Conservation (phyloP, 2,329 filamentous ascomycete species). For the Hypoxylon sp. region DNA sequence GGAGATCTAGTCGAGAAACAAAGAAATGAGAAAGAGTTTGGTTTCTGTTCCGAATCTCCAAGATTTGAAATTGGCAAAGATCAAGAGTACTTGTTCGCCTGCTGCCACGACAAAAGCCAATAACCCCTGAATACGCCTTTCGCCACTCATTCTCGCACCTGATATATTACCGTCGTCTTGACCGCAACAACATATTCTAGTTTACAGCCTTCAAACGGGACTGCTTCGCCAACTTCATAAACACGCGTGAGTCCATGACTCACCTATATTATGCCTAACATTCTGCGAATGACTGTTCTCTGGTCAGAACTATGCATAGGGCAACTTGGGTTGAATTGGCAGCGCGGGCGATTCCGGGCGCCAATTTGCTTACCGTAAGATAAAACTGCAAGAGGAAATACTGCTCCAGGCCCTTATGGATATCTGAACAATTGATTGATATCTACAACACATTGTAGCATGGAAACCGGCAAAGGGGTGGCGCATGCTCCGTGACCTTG, state of each 20-base stretch:
- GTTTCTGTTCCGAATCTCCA: not conserved
- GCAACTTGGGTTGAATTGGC: not conserved
- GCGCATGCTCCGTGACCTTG: not conserved
- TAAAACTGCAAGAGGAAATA: not conserved
- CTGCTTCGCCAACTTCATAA: not conserved
- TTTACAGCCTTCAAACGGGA: not conserved
- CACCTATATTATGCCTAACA: slow-evolving; percentile 8
- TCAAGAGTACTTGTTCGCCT: not conserved
- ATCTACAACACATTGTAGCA: not conserved
- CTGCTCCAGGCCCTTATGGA: not conserved
- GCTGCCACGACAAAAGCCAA: not conserved
- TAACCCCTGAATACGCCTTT: slow-evolving; percentile 7
- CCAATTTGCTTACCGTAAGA: slow-evolving; percentile 1
- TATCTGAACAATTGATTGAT: slow-evolving; percentile 1
- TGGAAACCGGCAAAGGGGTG: not conserved
- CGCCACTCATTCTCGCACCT: slow-evolving; percentile 12
- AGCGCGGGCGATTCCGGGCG: not conserved
- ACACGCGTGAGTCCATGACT: not conserved
- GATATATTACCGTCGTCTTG: not conserved
- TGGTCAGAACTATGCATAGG: slow-evolving; percentile 1
- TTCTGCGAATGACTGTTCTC: not conserved
- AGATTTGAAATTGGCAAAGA: not conserved
- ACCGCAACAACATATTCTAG: not conserved
- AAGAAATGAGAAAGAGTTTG: not conserved
- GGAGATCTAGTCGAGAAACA: not conserved